These are phyloP conservation scores for Boletus patriciae DNA, from an alignment of 768 basidiomycete species.

Conservation along the genomic window DNA sequence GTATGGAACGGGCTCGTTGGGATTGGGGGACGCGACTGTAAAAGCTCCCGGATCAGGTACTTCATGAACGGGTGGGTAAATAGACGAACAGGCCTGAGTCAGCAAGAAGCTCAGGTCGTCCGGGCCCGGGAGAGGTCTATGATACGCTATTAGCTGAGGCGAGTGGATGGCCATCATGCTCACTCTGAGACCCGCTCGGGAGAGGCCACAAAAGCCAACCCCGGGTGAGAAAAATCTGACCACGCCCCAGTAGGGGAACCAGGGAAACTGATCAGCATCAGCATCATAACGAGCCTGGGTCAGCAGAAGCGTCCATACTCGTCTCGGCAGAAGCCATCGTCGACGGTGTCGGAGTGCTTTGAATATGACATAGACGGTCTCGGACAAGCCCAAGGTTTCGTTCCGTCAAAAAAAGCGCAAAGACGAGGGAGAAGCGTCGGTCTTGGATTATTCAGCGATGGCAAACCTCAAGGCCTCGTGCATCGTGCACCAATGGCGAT, in stretches of 20 bases:
- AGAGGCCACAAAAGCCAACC: neutral
- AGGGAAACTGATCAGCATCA: neutral
- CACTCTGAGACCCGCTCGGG: neutral
- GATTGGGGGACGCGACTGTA: neutral
- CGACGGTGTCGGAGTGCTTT: too few species aligned
- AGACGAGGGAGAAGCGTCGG: too few species aligned
- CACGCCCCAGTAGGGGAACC: neutral
- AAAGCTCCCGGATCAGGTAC: too few species aligned
- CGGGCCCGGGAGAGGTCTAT: constrained; percentile 1
- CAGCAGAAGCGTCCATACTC: neutral
- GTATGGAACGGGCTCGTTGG: neutral
- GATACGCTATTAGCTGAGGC: neutral
- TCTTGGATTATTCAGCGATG: neutral
- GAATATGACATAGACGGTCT: neutral
- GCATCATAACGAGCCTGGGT: neutral
- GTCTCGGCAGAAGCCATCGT: neutral
- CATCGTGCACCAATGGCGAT: too few species aligned
- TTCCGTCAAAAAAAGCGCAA: too few species aligned
- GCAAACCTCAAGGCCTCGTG: neutral
- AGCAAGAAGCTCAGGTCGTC: too few species aligned
- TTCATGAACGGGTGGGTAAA: neutral
- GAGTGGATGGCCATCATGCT: neutral
- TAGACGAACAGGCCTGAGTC: neutral
- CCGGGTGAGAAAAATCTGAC: too few species aligned
- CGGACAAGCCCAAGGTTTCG: neutral